phyloP scores from a whole-genome alignment of 2,329 filamentous ascomycete species.

The Nannizziopsis arthrosporioides region DNA sequence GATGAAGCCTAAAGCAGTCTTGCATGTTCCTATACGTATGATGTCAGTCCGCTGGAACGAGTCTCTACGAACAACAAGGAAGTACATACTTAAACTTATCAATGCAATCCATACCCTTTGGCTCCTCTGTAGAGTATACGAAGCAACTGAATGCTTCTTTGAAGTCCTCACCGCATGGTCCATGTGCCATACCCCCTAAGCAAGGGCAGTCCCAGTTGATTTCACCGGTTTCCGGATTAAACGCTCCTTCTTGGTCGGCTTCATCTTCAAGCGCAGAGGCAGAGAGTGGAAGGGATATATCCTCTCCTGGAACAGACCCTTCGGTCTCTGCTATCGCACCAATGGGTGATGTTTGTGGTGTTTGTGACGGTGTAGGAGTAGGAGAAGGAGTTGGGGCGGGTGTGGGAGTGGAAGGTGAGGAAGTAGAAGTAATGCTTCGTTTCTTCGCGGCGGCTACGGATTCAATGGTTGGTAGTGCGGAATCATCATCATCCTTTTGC shows the following conservation, averaged over 20 bases:
- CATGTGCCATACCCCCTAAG: slow-evolving; percentile 90
- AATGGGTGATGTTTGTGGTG: slow-evolving; percentile 14
- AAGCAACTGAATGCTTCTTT: slow-evolving; percentile 96
- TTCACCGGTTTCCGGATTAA: slow-evolving; percentile 96
- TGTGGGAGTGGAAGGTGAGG: slow-evolving; percentile 4
- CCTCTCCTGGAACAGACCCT: slow-evolving; percentile 8
- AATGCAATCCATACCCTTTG: slow-evolving; percentile 95
- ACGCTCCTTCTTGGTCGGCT: slow-evolving; percentile 76
- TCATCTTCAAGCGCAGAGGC: slow-evolving; percentile 59
- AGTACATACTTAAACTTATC: slow-evolving; percentile 82
- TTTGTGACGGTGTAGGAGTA: slow-evolving; percentile 14
- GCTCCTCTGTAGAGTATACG: slow-evolving; percentile 86
- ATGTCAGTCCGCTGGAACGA: neutral
- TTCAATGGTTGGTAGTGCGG: slow-evolving; percentile 12
- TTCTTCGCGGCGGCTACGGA: slow-evolving; percentile 11
- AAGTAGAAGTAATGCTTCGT: too few species aligned
- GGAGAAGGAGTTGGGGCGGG: slow-evolving; percentile 12
- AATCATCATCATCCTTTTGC: slow-evolving; percentile 4
- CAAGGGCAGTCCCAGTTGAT: slow-evolving; percentile 99
- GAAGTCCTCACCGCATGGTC: slow-evolving; percentile 92
- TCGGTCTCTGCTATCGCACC: slow-evolving; percentile 16
- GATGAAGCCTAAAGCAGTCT: slow-evolving; percentile 85
- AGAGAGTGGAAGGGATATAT: slow-evolving; percentile 20
- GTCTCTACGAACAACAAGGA: neutral
- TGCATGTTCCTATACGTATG: slow-evolving; percentile 69